Conservation (phyloP, 1,284 basidiomycete species). For the Cutaneotrichosporon dermatis region DNA sequence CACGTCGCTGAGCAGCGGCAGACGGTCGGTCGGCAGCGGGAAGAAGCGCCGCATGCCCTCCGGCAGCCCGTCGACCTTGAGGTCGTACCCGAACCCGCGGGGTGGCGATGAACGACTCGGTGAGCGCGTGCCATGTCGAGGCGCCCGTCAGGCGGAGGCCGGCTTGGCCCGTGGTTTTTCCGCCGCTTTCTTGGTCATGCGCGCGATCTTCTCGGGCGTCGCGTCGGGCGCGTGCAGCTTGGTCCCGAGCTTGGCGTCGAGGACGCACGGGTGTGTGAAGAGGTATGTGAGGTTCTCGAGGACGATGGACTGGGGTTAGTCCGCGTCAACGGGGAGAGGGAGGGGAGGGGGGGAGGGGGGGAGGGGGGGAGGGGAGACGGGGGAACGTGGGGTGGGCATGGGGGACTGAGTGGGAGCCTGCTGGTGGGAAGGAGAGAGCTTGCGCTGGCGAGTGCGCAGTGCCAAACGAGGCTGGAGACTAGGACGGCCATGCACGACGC, state of each 20-base stretch:
- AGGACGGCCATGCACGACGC: too few species aligned
- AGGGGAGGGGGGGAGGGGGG: too few species aligned
- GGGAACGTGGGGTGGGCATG: too few species aligned
- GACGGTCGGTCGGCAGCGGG: conserved; percentile 51
- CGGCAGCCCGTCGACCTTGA: conserved; percentile 63
- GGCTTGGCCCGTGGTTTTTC: conserved; percentile 66
- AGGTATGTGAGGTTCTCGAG: conserved; percentile 73
- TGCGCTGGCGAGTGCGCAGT: too few species aligned
- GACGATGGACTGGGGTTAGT: conserved; percentile 63
- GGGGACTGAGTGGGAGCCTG: too few species aligned
- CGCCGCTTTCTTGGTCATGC: conserved; percentile 69
- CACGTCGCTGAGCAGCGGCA: conserved; percentile 1
- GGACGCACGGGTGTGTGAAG: conserved; percentile 75
- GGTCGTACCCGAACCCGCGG: conserved; percentile 75
- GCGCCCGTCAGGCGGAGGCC: conserved; percentile 84
- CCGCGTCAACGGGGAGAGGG: too few species aligned
- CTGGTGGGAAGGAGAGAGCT: too few species aligned
- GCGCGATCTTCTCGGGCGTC: conserved; percentile 66
- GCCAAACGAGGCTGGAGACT: too few species aligned
- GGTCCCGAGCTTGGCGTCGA: conserved; percentile 90
- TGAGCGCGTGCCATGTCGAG: conserved; percentile 68
- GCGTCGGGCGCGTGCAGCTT: conserved; percentile 63
- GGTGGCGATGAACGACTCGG: conserved; percentile 58
- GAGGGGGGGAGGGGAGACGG: too few species aligned
- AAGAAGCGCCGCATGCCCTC: conserved; percentile 75